These are phyloP conservation scores for Jamesozyma lodderae DNA, from an alignment of 805 yeast genomes.

Conservation along the genomic window DNA sequence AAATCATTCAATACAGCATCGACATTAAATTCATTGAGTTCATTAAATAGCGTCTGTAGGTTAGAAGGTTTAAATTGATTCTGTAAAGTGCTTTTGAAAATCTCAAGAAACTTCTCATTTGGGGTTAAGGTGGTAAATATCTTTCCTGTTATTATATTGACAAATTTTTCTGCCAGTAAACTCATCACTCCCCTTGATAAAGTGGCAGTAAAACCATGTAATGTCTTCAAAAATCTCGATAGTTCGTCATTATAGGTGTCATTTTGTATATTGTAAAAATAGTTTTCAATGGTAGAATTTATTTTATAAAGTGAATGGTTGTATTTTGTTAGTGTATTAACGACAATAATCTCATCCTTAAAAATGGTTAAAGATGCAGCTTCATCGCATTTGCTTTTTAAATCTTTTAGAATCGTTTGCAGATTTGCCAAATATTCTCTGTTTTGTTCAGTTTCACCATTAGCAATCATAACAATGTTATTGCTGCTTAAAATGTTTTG, in stretches of 20 bases:
- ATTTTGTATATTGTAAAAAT: conserved; percentile 18
- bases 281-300: conserved; percentile 23
- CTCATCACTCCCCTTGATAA: conserved; percentile 32
- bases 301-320: conserved; percentile 24
- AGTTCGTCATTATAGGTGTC: conserved; percentile 17
- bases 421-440: conserved; percentile 58
- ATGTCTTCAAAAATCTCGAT: conserved; percentile 26
- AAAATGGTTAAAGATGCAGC: conserved; percentile 43
- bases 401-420: conserved; percentile 63
- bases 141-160: conserved; percentile 31
- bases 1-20: conserved; percentile 33
- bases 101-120: conserved; percentile 21
- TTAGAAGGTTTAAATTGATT: conserved; percentile 34
- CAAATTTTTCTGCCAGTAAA: conserved; percentile 30
- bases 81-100: conserved; percentile 37
- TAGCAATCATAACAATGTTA: conserved; percentile 14
- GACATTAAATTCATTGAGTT: conserved; percentile 33
- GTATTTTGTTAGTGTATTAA: conserved; percentile 27
- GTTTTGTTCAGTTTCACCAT: conserved; percentile 22
- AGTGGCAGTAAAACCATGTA: conserved; percentile 35
- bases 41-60: conserved; percentile 33
- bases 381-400: conserved; percentile 52
- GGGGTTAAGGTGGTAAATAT: conserved; percentile 28
- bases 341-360: conserved; percentile 23
- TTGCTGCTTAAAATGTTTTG: conserved; percentile 25